A percentile compares a stretch with the other conserved stretches of the same genome.
These are phyloP conservation scores for Wallacemonas sp. DNA, from an alignment of 208 protist species.

Conservation along the genomic window DNA sequence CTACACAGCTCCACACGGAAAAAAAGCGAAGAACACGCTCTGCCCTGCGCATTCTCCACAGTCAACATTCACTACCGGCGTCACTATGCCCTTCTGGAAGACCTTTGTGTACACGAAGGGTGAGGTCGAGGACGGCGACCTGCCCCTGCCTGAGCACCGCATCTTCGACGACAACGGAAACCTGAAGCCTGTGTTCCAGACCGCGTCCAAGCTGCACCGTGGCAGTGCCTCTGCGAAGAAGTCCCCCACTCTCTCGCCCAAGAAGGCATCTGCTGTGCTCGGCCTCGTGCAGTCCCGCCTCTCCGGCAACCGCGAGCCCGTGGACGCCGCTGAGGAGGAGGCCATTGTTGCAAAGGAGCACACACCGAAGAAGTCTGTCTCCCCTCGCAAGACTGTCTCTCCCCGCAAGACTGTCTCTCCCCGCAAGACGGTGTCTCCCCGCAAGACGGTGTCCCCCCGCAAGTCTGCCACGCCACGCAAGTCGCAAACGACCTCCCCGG, in stretches of 20 bases:
- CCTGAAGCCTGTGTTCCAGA: conserved; percentile 30
- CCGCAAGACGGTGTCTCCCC: conserved; percentile 3
- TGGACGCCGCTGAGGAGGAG: neutral
- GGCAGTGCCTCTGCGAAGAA: conserved; percentile 18
- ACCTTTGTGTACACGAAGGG: conserved; percentile 60
- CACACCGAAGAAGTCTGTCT: neutral
- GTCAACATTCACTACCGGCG: too few species aligned
- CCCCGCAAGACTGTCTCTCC: conserved; percentile 9
- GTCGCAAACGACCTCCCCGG: conserved; percentile 3
- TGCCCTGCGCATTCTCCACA: too few species aligned
- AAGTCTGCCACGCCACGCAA: conserved; percentile 2
- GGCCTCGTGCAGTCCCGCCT: neutral
- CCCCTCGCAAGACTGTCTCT: conserved; percentile 12
- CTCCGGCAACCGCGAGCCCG: conserved; percentile 4
- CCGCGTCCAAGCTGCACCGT: conserved; percentile 19
- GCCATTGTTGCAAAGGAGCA: neutral
- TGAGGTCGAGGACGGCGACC: conserved; percentile 84
- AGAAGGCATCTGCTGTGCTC: conserved; percentile 8
- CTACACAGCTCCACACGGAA: neutral
- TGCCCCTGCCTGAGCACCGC: conserved; percentile 80
- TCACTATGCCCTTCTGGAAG: conserved; percentile 81
- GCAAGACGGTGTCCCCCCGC: conserved; percentile 4
- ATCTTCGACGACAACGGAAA: conserved; percentile 82
- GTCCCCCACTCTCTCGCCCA: conserved; percentile 15
- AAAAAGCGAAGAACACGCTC: too few species aligned